A percentile compares a stretch with the other conserved stretches of the same genome.
These are phyloP conservation scores for Colletotrichum chlorophyti DNA, from an alignment of 2,329 filamentous ascomycete genomes.

Conservation along the genomic window DNA sequence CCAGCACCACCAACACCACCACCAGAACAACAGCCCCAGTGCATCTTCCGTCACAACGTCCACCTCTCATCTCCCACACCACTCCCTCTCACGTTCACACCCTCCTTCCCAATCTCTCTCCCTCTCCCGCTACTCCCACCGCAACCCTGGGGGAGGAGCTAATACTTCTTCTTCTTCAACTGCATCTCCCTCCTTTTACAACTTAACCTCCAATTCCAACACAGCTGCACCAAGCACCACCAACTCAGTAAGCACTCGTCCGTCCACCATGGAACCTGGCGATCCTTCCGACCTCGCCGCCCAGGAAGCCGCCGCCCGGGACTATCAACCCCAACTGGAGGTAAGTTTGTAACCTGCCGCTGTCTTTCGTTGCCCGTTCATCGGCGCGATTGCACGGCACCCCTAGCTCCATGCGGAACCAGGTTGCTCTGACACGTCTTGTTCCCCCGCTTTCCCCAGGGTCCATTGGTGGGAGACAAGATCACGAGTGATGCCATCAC, in stretches of 20 bases:
- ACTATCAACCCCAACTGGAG: slow-evolving; percentile 64
- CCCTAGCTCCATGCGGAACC: neutral
- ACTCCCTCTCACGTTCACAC: neutral
- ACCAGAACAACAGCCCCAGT: slow-evolving; percentile 10
- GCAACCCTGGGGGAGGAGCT: no score
- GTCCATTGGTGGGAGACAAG: slow-evolving; percentile 81
- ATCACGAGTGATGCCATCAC: slow-evolving; percentile 79
- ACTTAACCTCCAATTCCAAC: slow-evolving; percentile 4
- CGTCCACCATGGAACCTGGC: slow-evolving; percentile 32
- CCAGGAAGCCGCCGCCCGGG: slow-evolving; percentile 66
- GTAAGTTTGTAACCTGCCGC: slow-evolving; percentile 44
- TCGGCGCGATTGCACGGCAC: neutral
- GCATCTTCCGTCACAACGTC: slow-evolving; percentile 6
- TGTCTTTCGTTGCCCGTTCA: neutral
- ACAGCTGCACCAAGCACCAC: slow-evolving; percentile 21
- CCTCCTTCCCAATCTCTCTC: slow-evolving; percentile 23
- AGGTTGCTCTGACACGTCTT: slow-evolving; percentile 10
- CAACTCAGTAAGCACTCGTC: slow-evolving; percentile 44
- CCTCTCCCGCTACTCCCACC: slow-evolving; percentile 16
- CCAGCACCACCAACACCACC: slow-evolving; percentile 1
- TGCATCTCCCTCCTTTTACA: slow-evolving; percentile 25
- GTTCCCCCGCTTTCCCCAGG: slow-evolving; percentile 63
- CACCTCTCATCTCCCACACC: neutral
- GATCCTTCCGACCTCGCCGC: slow-evolving; percentile 55
- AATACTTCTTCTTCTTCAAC: slow-evolving; percentile 11